Percentiles rank a stretch among this genome's conserved stretches.
phyloP scores from a whole-genome alignment of 768 basidiomycete genomes.

The Suillus lakei region DNA sequence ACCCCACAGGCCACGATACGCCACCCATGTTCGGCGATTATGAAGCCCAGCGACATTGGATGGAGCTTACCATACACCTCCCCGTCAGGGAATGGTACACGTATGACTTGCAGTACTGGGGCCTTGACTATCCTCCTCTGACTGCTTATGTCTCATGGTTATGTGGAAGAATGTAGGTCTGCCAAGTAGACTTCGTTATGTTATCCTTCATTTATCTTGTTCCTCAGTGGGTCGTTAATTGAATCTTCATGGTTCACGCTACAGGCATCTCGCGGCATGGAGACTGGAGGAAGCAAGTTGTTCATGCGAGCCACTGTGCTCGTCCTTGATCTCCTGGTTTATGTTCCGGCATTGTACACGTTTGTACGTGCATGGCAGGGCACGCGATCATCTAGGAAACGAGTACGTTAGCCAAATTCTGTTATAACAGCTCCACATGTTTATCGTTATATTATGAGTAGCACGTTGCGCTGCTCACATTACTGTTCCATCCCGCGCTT shows the following conservation, averaged over 20 bases:
- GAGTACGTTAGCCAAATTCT: conserved; percentile 50
- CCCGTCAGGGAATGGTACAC: conserved; percentile 83
- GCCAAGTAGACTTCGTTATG: conserved; percentile 19
- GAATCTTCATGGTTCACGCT: conserved; percentile 73
- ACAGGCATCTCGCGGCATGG: conserved; percentile 71
- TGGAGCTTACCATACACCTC: conserved; percentile 85
- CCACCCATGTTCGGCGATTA: conserved; percentile 93
- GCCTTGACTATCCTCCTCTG: conserved; percentile 92
- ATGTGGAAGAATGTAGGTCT: conserved; percentile 73
- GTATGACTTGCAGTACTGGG: conserved; percentile 91
- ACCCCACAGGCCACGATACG: conserved; percentile 56
- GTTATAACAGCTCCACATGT: not conserved
- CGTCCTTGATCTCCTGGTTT: conserved; percentile 68
- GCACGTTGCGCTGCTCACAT: conserved; percentile 64
- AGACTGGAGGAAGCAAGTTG: conserved; percentile 64
- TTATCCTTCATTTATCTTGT: conserved; percentile 11
- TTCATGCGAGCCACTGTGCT: conserved; percentile 86
- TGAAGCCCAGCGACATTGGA: conserved; percentile 95
- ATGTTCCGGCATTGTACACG: conserved; percentile 71
- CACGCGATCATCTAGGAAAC: conserved; percentile 73
- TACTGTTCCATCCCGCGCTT: conserved; percentile 84
- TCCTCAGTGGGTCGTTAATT: conserved; percentile 51
- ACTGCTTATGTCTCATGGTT: conserved; percentile 91
- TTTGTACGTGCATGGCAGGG: conserved; percentile 72
- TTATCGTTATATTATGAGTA: conserved; percentile 12